A percentile compares a stretch with the other conserved stretches of the same genome.
Conservation (phyloP, 768 basidiomycete species). For the Kwoniella pini region DNA sequence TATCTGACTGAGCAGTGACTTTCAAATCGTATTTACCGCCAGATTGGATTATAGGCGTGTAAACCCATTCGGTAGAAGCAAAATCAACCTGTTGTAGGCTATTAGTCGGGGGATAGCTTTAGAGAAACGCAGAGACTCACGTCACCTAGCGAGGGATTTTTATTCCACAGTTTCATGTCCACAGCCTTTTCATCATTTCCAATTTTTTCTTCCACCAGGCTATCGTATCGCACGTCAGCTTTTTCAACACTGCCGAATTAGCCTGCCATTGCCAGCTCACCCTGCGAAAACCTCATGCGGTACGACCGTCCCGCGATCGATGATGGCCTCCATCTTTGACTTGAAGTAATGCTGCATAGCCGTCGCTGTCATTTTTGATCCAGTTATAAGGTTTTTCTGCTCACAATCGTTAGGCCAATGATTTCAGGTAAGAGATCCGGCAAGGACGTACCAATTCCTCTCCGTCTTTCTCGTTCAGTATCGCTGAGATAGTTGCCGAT, state of each 20-base stretch:
- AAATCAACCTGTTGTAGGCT: conserved; percentile 70
- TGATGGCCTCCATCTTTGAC: conserved; percentile 80
- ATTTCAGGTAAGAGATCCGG: not conserved
- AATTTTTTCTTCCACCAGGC: conserved; percentile 81
- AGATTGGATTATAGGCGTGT: conserved; percentile 93
- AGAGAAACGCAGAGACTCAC: conserved; percentile 58
- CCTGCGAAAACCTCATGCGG: conserved; percentile 79
- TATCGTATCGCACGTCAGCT: too few relatives aligned
- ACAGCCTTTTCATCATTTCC: conserved; percentile 86
- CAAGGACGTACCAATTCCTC: conserved; percentile 78
- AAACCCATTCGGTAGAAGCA: conserved; percentile 86
- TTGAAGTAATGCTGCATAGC: conserved; percentile 82
- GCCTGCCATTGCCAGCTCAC: conserved; percentile 10
- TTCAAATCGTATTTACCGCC: conserved; percentile 87
- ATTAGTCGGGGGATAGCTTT: not conserved
- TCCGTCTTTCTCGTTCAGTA: conserved; percentile 85
- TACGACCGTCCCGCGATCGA: conserved; percentile 88
- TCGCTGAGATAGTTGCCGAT: conserved; percentile 68
- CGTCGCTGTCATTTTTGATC: conserved; percentile 78
- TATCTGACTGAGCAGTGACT: conserved; percentile 79
- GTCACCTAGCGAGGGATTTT: conserved; percentile 67
- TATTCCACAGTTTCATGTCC: conserved; percentile 88
- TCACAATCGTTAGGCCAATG: not conserved
- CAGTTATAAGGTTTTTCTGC: conserved; percentile 75
- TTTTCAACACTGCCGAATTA: not conserved